Percentiles rank a stretch among this genome's conserved stretches.
These are phyloP conservation scores for Lunularia cruciata DNA, from an alignment of 225 moss, liverwort and hornwort genomes.

Conservation along the genomic window DNA sequence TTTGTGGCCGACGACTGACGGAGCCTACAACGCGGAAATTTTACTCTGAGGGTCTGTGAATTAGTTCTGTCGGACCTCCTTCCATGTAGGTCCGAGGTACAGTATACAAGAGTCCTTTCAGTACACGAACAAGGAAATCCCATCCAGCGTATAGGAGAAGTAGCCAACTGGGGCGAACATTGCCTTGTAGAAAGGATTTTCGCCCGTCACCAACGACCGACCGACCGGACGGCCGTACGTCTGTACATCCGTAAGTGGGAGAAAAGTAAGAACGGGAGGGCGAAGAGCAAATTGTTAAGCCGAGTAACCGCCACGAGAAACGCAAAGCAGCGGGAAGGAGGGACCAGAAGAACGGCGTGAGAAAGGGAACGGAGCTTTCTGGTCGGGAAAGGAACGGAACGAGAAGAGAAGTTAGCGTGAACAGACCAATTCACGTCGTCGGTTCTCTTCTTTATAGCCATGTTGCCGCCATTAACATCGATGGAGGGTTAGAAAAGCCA, in stretches of 20 bases:
- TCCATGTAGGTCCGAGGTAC: no score
- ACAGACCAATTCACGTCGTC: neutral
- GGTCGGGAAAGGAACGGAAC: neutral
- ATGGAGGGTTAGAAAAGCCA: neutral
- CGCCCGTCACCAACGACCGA: no score
- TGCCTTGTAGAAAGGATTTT: no score
- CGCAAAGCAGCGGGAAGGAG: constrained; percentile 3
- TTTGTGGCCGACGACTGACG: neutral
- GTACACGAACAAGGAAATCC: neutral
- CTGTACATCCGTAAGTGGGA: neutral
- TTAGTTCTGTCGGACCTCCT: no score
- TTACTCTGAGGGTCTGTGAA: no score
- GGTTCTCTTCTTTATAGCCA: neutral
- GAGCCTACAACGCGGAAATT: neutral
- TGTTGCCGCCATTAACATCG: constrained; percentile 3
- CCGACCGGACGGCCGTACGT: neutral
- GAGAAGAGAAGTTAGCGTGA: neutral
- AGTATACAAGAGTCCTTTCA: no score
- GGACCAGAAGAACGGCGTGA: constrained; percentile 1
- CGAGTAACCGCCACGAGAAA: neutral
- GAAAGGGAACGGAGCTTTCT: neutral
- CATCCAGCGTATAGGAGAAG: no score
- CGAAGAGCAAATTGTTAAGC: neutral
- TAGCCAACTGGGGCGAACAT: neutral
- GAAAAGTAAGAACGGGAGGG: neutral